Conservation (phyloP, 768 basidiomycete species). For the Boletellus ananas region DNA sequence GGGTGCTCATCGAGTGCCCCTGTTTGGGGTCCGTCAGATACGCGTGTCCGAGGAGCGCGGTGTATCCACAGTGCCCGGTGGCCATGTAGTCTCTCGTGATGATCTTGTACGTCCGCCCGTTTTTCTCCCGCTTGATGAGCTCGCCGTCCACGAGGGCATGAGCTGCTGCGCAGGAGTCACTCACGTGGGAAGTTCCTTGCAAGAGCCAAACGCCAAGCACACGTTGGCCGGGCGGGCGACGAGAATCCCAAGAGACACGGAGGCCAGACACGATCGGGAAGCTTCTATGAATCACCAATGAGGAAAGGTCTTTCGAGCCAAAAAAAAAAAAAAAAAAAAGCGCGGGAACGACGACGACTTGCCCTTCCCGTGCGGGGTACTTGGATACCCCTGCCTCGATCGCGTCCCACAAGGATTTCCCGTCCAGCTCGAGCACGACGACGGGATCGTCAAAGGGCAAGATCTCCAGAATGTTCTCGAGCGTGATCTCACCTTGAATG, state of each 20-base stretch:
- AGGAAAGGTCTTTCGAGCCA: not conserved
- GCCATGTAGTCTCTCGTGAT: conserved; percentile 86
- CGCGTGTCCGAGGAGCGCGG: conserved; percentile 56
- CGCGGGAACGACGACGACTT: conserved; percentile 14
- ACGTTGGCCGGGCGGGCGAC: conserved; percentile 62
- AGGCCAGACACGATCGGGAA: conserved; percentile 88
- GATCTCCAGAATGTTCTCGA: conserved; percentile 87
- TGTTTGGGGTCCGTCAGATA: conserved; percentile 81
- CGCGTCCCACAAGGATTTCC: conserved; percentile 73
- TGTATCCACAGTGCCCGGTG: conserved; percentile 79
- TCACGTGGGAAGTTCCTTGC: conserved; percentile 27
- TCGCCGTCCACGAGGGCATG: conserved; percentile 44
- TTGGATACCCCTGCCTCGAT: conserved; percentile 68
- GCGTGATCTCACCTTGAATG: conserved; percentile 59
- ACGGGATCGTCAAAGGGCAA: conserved; percentile 85
- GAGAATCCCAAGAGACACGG: conserved; percentile 83
- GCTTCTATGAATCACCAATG: conserved; percentile 46
- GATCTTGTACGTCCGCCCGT: conserved; percentile 64
- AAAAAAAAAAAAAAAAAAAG: too few relatives aligned
- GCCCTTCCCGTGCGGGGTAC: conserved; percentile 93
- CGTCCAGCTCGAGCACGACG: conserved; percentile 77
- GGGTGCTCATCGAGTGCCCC: conserved; percentile 70
- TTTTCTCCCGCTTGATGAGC: conserved; percentile 48
- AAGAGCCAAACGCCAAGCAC: conserved; percentile 72
- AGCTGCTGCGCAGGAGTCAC: conserved; percentile 19